Percentiles rank a stretch among this genome's conserved stretches.
Evolutionary conservation across 805 yeast species (phyloP).

Genomic region (Starmerella stigmatis): DNA sequence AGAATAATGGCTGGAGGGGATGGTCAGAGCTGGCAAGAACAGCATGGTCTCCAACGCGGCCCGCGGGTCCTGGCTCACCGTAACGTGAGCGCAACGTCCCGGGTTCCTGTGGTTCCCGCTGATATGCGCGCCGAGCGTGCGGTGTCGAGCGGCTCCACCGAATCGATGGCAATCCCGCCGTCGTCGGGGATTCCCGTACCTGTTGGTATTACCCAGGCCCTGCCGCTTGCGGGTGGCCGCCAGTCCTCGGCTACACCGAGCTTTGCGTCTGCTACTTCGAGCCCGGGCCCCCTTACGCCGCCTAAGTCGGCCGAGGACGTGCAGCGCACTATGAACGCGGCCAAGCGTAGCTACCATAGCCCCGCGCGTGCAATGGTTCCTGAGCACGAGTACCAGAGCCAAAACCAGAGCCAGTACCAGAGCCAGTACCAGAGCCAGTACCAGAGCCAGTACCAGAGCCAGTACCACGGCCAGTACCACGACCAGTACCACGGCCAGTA

Average conservation of each 20-base stretch:
- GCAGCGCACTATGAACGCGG: neutral
- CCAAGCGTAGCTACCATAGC: neutral
- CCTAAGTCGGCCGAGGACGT: neutral
- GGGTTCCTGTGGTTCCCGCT: neutral
- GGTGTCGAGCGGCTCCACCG: neutral
- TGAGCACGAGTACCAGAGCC: no score
- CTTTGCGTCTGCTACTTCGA: neutral
- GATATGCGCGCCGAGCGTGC: neutral
- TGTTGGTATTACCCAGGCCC: neutral
- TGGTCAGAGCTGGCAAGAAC: no score
- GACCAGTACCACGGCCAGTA: no score
- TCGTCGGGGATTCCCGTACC: conserved; percentile 5
- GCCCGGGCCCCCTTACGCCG: neutral
- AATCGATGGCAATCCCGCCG: neutral
- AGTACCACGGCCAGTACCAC: no score
- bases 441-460: no score
- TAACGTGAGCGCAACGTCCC: conserved; percentile 1
- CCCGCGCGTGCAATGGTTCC: no score
- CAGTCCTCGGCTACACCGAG: no score
- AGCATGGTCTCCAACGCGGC: no score
- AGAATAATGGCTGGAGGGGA: no score
- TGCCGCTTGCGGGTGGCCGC: neutral
- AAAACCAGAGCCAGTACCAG: no score
- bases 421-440: no score
- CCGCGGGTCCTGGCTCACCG: neutral